Conservation (phyloP, 495 filamentous ascomycete genomes). For the Schizothecium vesticola region DNA sequence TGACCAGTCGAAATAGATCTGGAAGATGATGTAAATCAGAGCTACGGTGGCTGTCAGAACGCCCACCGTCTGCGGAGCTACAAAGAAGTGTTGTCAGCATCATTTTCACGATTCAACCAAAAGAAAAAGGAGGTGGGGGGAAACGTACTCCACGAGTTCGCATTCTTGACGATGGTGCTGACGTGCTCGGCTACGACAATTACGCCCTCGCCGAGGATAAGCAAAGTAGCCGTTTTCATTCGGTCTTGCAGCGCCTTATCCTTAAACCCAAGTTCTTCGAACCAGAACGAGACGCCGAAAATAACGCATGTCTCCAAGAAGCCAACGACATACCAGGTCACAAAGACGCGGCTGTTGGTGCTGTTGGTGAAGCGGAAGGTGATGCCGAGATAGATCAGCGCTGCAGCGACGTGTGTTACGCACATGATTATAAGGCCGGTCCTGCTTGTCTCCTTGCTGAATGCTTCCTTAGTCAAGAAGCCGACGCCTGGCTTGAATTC, state of each 20-base stretch:
- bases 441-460: no score
- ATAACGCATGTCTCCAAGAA: neutral
- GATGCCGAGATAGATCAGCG: slow-evolving; percentile 1
- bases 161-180: slow-evolving; percentile 2
- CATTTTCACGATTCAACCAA: no score
- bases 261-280: neutral
- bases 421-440: neutral
- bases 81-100: no score
- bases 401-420: neutral
- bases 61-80: neutral
- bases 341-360: slow-evolving; percentile 3
- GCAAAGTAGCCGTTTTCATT: neutral
- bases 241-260: neutral
- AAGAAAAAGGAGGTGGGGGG: no score
- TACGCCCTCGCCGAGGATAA: slow-evolving; percentile 1
- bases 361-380: slow-evolving; percentile 3
- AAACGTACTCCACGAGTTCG: slow-evolving; percentile 1
- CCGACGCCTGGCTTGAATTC: no score
- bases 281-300: neutral
- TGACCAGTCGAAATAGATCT: slow-evolving; percentile 13
- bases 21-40: slow-evolving; percentile 7
- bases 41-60: neutral
- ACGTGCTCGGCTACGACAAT: slow-evolving; percentile 2
- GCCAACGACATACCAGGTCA: neutral
- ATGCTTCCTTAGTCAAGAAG: no score